Evolutionary conservation across 169 alveolate species (phyloP).

Genomic region (Plasmodium cynomolgi): DNA sequence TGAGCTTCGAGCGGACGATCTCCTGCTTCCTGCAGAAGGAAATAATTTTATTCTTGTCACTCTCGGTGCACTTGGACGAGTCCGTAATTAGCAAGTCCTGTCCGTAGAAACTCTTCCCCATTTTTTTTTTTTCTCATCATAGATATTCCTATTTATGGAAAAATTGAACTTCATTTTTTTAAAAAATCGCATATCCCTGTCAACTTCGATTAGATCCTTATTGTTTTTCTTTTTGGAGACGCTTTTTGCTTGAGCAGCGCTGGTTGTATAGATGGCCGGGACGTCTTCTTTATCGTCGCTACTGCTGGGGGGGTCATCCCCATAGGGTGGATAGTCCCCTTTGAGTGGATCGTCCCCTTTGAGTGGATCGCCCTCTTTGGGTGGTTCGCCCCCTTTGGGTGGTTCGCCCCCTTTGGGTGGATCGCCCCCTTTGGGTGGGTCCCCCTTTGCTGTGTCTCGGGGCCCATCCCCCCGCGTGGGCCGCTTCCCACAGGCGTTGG

Average conservation of each 20-base stretch:
- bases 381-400: background rate
- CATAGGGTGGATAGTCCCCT: no score
- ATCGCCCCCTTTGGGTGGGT: background rate
- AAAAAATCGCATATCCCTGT: conserved; percentile 22
- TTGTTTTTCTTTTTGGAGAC: background rate
- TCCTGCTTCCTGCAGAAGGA: conserved; percentile 53
- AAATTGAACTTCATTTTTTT: conserved; percentile 70
- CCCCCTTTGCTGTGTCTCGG: background rate
- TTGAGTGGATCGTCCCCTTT: background rate
- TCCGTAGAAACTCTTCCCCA: conserved; percentile 34
- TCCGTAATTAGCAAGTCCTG: conserved; percentile 17
- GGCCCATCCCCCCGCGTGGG: background rate
- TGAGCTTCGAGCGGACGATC: conserved; percentile 23
- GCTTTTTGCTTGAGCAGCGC: conserved; percentile 20
- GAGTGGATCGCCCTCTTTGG: background rate
- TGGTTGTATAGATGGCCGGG: conserved; percentile 13
- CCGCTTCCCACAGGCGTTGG: conserved; percentile 6
- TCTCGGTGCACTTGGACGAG: conserved; percentile 22
- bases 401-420: background rate
- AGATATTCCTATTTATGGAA: conserved; percentile 43
- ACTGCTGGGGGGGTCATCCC: background rate
- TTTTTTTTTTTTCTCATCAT: conserved; percentile 43
- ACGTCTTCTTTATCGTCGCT: background rate
- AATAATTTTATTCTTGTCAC: conserved; percentile 32
- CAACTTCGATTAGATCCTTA: conserved; percentile 4